Conservation (phyloP, 257 asterid genomes). For the Rhazya stricta region DNA sequence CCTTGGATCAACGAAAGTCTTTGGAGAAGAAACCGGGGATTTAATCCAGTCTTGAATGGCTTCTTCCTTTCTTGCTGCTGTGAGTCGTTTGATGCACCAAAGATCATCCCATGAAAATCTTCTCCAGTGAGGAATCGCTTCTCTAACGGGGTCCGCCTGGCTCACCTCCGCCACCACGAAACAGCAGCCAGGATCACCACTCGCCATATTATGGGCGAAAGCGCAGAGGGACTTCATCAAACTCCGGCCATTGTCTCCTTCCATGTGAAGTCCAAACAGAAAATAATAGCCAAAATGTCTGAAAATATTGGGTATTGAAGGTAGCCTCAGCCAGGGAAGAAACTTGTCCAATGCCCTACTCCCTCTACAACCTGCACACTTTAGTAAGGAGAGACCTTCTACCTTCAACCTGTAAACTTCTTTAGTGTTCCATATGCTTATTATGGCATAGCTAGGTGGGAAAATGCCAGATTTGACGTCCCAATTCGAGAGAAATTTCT, state of each 20-base stretch:
- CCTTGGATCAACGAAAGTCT: conserved; percentile 84
- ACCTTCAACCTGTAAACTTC: conserved; percentile 59
- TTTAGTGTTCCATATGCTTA: conserved; percentile 70
- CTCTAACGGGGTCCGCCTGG: conserved; percentile 49
- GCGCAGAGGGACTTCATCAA: conserved; percentile 54
- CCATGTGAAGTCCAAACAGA: conserved; percentile 64
- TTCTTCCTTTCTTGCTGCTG: background rate
- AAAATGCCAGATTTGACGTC: conserved; percentile 34
- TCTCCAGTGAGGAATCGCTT: conserved; percentile 70
- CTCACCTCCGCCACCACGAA: conserved; percentile 73
- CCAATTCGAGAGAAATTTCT: conserved; percentile 33
- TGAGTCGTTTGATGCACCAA: conserved; percentile 72
- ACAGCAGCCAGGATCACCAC: conserved; percentile 42
- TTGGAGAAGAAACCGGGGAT: conserved; percentile 29
- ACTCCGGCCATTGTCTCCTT: conserved; percentile 41
- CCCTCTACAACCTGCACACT: conserved; percentile 48
- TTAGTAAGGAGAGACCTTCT: conserved; percentile 58
- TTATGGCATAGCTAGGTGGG: conserved; percentile 52
- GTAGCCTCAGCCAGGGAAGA: conserved; percentile 66
- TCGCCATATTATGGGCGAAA: conserved; percentile 54
- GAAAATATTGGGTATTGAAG: conserved; percentile 63
- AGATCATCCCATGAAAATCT: conserved; percentile 79
- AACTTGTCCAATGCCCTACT: conserved; percentile 55
- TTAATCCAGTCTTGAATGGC: conserved; percentile 39
- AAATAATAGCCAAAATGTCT: conserved; percentile 60